These are phyloP conservation scores for Colletotrichum shisoi DNA, from an alignment of 2,329 filamentous ascomycete species.

Conservation along the genomic window DNA sequence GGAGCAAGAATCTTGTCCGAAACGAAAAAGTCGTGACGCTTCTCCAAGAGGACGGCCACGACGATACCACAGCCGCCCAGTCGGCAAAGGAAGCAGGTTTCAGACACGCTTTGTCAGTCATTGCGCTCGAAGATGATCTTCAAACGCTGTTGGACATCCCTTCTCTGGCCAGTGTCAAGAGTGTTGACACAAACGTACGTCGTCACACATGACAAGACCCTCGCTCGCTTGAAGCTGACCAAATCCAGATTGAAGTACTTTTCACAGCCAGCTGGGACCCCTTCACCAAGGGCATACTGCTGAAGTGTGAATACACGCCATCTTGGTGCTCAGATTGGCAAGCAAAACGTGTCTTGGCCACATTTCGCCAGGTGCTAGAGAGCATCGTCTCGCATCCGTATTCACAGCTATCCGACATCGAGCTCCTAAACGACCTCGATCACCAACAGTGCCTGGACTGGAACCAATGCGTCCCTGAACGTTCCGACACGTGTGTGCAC, in stretches of 20 bases:
- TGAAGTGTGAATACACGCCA: slow-evolving; percentile 17
- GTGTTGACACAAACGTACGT: not conserved
- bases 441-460: slow-evolving; percentile 17
- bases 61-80: too few relatives aligned
- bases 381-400: slow-evolving; percentile 16
- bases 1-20: not conserved
- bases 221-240: not conserved
- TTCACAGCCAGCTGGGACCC: slow-evolving; percentile 21
- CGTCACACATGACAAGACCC: not conserved
- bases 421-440: slow-evolving; percentile 17
- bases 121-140: not conserved
- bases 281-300: slow-evolving; percentile 11
- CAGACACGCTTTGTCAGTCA: slow-evolving; percentile 7
- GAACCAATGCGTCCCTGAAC: slow-evolving; percentile 8
- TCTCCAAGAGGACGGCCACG: not conserved
- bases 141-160: not conserved
- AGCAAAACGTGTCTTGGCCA: slow-evolving; percentile 10
- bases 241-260: slow-evolving; percentile 2
- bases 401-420: slow-evolving; percentile 12
- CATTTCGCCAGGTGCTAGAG: slow-evolving; percentile 16
- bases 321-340: slow-evolving; percentile 19
- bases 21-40: not conserved
- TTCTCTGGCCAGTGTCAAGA: not conserved
- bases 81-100: not conserved
- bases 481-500: not conserved